A percentile compares a stretch with the other conserved stretches of the same genome.
phyloP scores from a whole-genome alignment of 371 early-diverging fungal genomes.

The Vairimorpha ceranae region DNA sequence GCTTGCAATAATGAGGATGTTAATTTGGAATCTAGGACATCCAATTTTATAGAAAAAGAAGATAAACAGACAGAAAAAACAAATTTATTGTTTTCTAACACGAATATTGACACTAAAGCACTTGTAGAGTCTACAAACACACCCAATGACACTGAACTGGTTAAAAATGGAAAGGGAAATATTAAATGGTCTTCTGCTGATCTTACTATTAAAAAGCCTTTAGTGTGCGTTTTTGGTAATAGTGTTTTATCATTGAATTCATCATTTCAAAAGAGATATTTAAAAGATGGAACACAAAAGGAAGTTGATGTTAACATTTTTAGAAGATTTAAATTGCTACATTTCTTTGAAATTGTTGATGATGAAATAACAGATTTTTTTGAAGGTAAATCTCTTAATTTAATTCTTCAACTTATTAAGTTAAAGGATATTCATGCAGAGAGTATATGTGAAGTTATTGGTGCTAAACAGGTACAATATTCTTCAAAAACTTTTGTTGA shows the following conservation, averaged over 20 bases:
- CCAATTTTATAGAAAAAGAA: no score
- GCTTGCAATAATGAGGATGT: no score
- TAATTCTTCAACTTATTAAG: neutral
- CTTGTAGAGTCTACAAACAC: no score
- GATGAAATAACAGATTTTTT: neutral
- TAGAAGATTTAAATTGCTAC: neutral
- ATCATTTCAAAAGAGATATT: neutral
- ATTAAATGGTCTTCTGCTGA: no score
- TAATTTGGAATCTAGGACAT: no score
- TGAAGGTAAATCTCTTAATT: neutral
- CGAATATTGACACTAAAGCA: no score
- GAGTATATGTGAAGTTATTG: neutral
- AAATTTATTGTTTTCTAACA: no score
- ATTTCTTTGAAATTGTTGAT: neutral
- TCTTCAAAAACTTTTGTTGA: neutral
- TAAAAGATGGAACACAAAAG: neutral
- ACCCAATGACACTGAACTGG: no score
- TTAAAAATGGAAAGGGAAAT: no score
- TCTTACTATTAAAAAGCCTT: no score
- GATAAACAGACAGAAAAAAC: no score
- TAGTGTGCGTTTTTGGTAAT: neutral
- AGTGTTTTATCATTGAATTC: neutral
- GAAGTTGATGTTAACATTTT: neutral
- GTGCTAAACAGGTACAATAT: neutral
- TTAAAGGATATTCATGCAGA: neutral